A percentile compares a stretch with the other conserved stretches of the same genome.
Conservation (phyloP, 805 yeast genomes). For the Ascoidea asiatica region DNA sequence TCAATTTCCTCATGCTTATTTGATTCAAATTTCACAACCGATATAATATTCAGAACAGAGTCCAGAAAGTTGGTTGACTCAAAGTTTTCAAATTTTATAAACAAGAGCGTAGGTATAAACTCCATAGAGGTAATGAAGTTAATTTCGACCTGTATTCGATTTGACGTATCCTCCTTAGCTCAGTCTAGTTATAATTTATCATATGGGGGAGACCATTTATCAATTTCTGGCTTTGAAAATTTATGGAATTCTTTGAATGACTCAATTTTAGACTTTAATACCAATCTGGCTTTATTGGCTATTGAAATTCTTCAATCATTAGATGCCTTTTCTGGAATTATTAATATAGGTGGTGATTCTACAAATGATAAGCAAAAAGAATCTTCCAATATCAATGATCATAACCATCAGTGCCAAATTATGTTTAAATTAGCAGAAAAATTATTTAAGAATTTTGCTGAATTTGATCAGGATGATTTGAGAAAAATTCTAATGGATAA, state of each 20-base stretch:
- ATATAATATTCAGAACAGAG: constrained; percentile 29
- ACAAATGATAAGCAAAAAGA: constrained; percentile 11
- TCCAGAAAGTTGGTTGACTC: constrained; percentile 34
- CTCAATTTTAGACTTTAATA: background rate
- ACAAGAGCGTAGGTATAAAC: background rate
- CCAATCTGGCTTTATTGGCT: constrained; percentile 6
- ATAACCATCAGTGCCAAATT: constrained; percentile 15
- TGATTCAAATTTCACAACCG: constrained; percentile 20
- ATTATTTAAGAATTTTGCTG: constrained; percentile 25
- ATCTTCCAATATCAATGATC: constrained; percentile 11
- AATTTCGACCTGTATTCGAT: constrained; percentile 17
- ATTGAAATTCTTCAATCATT: constrained; percentile 14
- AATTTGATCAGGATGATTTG: constrained; percentile 22
- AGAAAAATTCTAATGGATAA: constrained; percentile 25
- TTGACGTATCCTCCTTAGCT: constrained; percentile 31
- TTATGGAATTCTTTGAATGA: constrained; percentile 18
- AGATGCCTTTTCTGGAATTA: constrained; percentile 17
- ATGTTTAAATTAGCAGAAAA: constrained; percentile 19
- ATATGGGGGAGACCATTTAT: constrained; percentile 17
- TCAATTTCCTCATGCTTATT: constrained; percentile 9
- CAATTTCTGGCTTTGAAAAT: constrained; percentile 16
- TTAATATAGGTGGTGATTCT: constrained; percentile 11
- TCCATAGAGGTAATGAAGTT: background rate
- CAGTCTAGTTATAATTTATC: constrained; percentile 25
- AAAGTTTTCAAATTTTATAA: constrained; percentile 20